Evolutionary conservation across 2,329 filamentous ascomycete species (phyloP).

Genomic region (Calonectria montana): DNA sequence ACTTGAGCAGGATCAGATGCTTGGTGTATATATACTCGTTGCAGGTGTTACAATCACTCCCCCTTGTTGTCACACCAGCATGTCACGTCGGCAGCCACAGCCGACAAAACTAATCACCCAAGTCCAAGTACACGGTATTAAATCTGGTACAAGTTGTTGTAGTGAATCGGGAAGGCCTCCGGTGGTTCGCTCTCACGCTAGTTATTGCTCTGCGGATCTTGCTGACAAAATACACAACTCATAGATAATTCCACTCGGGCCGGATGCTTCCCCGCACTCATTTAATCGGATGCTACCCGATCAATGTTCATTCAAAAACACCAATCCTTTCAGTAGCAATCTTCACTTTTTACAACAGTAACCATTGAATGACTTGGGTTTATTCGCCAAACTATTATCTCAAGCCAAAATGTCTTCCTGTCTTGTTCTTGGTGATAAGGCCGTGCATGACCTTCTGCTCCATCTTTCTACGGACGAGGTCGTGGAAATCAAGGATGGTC

Average conservation of each 20-base stretch:
- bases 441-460: slow-evolving; percentile 32
- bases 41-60: background rate
- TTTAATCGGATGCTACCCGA: background rate
- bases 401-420: slow-evolving; percentile 7
- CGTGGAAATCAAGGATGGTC: slow-evolving; percentile 15
- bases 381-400: background rate
- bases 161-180: background rate
- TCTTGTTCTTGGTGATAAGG: slow-evolving; percentile 28
- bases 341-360: too few relatives aligned
- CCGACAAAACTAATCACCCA: background rate
- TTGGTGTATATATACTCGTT: background rate
- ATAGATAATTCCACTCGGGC: background rate
- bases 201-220: background rate
- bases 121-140: rapidly evolving
- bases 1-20: too few relatives aligned
- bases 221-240: background rate
- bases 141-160: too few relatives aligned
- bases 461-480: slow-evolving; percentile 26
- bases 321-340: background rate
- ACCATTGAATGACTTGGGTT: background rate
- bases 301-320: background rate
- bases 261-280: background rate
- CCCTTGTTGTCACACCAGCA: too few relatives aligned
- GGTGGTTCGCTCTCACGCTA: background rate
- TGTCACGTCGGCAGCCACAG: background rate